phyloP scores from a whole-genome alignment of 23 red algal genomes.

The Gracilariopsis chorda region DNA sequence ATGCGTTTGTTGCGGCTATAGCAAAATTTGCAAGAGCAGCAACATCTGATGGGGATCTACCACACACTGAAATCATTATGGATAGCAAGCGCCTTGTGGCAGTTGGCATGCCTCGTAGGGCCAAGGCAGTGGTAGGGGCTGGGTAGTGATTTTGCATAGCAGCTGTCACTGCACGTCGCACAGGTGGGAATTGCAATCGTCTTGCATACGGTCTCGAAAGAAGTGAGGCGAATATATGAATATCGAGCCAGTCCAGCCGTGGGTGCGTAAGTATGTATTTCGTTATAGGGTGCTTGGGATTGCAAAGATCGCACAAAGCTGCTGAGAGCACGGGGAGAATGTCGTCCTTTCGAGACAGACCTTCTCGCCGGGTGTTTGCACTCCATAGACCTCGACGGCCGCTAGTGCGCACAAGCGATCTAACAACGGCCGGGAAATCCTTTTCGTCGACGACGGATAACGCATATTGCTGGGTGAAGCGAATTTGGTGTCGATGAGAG shows the following conservation, averaged over 20 bases:
- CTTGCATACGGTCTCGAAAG: conserved; percentile 22
- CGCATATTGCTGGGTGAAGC: conserved; percentile 31
- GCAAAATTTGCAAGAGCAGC: neutral
- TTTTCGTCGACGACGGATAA: conserved; percentile 34
- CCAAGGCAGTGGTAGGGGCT: neutral
- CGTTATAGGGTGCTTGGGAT: conserved; percentile 15
- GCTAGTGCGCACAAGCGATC: conserved; percentile 19
- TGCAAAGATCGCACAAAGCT: conserved; percentile 5
- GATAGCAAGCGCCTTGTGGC: neutral
- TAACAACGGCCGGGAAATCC: conserved; percentile 35
- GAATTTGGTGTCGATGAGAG: conserved; percentile 32
- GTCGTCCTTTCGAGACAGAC: neutral
- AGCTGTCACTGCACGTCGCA: neutral
- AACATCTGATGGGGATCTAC: neutral
- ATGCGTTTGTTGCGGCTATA: neutral
- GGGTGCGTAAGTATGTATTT: conserved; percentile 15
- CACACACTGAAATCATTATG: neutral
- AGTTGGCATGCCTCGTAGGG: neutral
- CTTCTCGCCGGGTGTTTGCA: neutral
- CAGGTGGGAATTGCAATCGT: neutral
- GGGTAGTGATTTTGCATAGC: neutral
- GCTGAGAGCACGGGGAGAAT: conserved; percentile 25
- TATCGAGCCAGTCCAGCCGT: conserved; percentile 16
- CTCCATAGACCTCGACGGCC: conserved; percentile 17
- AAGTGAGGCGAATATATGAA: neutral